Base-by-base conservation (phyloP, 768 basidiomycete species). In the Tubosaeta brunneosetosa region DNA sequence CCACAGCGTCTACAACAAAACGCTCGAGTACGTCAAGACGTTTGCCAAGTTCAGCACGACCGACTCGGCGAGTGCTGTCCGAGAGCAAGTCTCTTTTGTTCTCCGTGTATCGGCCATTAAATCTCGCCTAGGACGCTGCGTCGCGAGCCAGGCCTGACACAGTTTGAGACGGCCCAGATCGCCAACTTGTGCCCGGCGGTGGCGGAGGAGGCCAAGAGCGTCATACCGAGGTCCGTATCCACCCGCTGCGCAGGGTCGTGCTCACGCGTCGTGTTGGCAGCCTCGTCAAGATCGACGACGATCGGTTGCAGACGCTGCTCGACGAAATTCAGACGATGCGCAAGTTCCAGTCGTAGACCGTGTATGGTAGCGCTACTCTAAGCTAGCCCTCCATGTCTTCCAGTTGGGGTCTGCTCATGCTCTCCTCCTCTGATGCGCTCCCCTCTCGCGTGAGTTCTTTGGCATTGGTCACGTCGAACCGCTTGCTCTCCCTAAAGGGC, bases 151-250 rank as follows among this genome's bases (percentile, higher is more conserved):
- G 83, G 83, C 3, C 66, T 95, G 36, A 91, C 91, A 2, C 89
- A 90, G 62, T 94, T 94, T 59, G 93, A 95, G 74, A 88, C 88
- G 4, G 91, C 92, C 3, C 93, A 95, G 65, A 88, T 95, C 49
- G 91, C 91, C 14, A 95, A 95, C 62, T 70, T 95, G 50, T 92
- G 90, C 63, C 93, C 93, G 13, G 88, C 84, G 37, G 84, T 85
- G 53, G 80, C 89, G 4, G 93, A 95, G 59, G 94, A 95, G 69
- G 88, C 92, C 26, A 94, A 93, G 74, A 92, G 92, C 61, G 79
- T 93, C 49, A 75, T 95, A 32, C 93, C 93, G 7, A 94, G 91
- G 92, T 87, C 73, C 17, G 37, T 33, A 22, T 17, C 7, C 11
- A 27, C 26, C 6, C 43, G 25, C 13, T 27, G 1, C 8, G 5